Evolutionary conservation across 2,329 filamentous ascomycete species (phyloP).

Genomic region (Pestalotiopsis sp.): DNA sequence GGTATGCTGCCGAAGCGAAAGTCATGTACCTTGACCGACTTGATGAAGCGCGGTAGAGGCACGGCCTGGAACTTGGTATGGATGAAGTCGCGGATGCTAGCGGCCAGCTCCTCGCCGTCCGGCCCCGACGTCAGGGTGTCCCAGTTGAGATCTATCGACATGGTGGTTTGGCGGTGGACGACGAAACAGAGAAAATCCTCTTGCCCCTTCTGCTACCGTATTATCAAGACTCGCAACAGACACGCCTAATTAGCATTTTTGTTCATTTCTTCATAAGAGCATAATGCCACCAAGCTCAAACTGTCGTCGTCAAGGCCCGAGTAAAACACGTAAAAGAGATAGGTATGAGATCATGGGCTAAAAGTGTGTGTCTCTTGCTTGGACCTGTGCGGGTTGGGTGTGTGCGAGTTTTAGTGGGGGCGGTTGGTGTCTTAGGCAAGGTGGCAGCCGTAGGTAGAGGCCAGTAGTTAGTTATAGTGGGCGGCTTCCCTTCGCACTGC

Average conservation of each 20-base stretch:
- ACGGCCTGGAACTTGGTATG: slow-evolving; percentile 95
- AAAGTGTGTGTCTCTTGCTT: neutral
- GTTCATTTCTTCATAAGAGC: neutral
- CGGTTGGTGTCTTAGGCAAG: neutral
- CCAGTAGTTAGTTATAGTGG: neutral
- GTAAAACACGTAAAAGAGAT: neutral
- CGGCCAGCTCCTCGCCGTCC: slow-evolving; percentile 82
- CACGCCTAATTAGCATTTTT: neutral
- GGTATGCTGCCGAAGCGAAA: slow-evolving; percentile 88
- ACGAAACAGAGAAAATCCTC: neutral
- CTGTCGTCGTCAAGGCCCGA: neutral
- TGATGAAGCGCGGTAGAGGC: slow-evolving; percentile 90
- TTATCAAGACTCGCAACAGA: neutral
- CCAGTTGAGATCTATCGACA: slow-evolving; percentile 99
- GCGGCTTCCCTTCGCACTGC: neutral
- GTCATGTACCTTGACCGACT: slow-evolving; percentile 89
- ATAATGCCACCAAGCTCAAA: neutral
- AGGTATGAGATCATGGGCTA: neutral
- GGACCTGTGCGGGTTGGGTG: neutral
- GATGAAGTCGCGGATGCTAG: slow-evolving; percentile 88
- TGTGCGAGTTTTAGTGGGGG: neutral
- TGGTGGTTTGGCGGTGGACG: slow-evolving; percentile 37
- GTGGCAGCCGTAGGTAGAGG: neutral
- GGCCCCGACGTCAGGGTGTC: slow-evolving; percentile 86
- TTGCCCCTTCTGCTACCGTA: neutral